Base-by-base conservation (phyloP, 164 flowering plant genomes). In the grape (Vitis vinifera) region DNA sequence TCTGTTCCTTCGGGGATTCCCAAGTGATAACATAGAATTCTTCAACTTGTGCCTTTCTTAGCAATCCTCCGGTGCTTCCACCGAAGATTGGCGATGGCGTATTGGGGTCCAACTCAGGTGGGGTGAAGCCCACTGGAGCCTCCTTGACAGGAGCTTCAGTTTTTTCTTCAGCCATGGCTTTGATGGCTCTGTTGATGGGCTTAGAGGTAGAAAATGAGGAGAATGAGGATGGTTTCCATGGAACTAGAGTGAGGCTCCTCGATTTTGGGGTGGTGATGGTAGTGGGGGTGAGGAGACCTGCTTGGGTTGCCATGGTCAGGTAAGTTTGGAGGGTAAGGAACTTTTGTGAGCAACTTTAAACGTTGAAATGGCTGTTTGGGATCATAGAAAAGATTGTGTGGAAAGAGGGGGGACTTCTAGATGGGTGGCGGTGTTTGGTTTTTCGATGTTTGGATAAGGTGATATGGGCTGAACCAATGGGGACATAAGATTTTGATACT, bases 1-100 rank as follows among this genome's bases (percentile, higher is more conserved):
- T 79, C 53, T 92, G 97, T 59, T 92, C 97, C 78, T 90, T 92
- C 0, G 95, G 95, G 0, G 95, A 90, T 1, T 88, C 91, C 97
- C 97, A 92, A 37, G 97, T 92, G 69, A 92, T 92, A 68, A 88
- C 97, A 55, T 92, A 90, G 76, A 92, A 92, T 66, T 92, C 95
- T 44, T 92, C 97, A 1, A 88, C 95, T 70, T 92, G 97, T 2
- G 97, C 97, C 75, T 92, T 92, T 17, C 93, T 78, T 27, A 92
- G 63, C 8, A 92, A 72, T 10, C 97, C 97, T 0, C 95, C 97
- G 5, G 95, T 92, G 88, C 95, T 90, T 29, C 97, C 97, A 1
- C 85, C 95, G 68, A 92, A 92, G 80, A 92, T 92, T 2, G 97
- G 95, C 0, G 97, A 92, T 3, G 97, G 97, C 31, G 91, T 87